phyloP scores from a whole-genome alignment of 129 eudicot species.

The Centrapalus pauciflorus region DNA sequence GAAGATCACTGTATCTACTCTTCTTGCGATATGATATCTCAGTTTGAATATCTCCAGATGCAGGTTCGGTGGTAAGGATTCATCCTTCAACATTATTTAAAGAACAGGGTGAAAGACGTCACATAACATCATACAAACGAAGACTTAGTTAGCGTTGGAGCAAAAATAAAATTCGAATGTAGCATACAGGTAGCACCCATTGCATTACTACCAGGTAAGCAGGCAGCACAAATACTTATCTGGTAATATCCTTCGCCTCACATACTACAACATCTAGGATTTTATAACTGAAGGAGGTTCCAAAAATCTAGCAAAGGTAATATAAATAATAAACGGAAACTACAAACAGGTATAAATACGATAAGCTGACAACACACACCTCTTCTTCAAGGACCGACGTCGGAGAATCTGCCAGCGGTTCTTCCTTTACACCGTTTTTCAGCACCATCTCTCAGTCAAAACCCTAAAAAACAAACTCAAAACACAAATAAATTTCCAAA shows the following conservation, averaged over 20 bases:
- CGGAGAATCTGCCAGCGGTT: constrained; percentile 68
- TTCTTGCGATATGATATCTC: no score
- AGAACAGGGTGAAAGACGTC: background rate
- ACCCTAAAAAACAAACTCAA: constrained; percentile 13
- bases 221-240: background rate
- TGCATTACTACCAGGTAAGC: background rate
- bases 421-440: constrained; percentile 40
- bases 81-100: background rate
- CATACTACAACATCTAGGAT: background rate
- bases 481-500: background rate
- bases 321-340: background rate
- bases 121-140: no score
- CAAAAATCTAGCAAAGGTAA: background rate
- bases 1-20: no score
- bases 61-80: background rate
- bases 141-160: background rate
- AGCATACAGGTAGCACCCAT: background rate
- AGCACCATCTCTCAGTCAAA: constrained; percentile 47
- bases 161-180: background rate
- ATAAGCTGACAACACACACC: constrained; percentile 27
- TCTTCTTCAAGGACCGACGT: constrained; percentile 95
- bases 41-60: no score
- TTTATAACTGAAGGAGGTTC: background rate
- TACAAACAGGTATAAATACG: background rate
- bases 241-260: background rate